Evolutionary conservation across 805 yeast species (phyloP), one percentile per base, ranked within the genome.

Genomic region (Metschnikowia lachancei): DNA sequence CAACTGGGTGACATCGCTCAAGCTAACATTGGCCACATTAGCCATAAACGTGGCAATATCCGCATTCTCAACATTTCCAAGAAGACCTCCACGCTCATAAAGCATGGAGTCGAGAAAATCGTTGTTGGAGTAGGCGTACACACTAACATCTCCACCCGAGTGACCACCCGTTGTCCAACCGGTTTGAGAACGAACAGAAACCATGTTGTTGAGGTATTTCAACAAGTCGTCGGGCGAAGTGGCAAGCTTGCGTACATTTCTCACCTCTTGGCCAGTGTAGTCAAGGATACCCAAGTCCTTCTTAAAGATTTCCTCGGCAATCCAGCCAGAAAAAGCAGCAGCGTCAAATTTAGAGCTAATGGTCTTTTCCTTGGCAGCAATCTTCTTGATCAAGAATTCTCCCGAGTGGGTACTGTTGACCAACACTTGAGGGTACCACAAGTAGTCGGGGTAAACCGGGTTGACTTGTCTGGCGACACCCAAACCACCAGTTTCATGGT

Each of bases 111-210:
- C 66, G 28, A 81, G 72, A 7, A 65, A 56, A 40, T 72, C 69
- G 22, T 75, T 79, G 56, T 84, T 84, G 28, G 90, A 77, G 62
- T 83, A 77, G 0, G 85, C 96, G 62, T 91, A 91, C 39, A 92
- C 86, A 60, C 91, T 91, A 30, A 91, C 96, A 65, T 91, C 98
- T 12, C 90, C 97, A 0, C 96, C 97, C 17, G 95, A 83, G 65
- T 91, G 98, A 24, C 97, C 98, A 60, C 88, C 95, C 0, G 97
- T 91, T 9, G 95, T 76, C 96, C 97, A 91, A 13, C 97, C 97
- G 14, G 89, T 80, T 64, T 86, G 86, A 0, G 97, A 89, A 52
- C 96, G 79, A n/a, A 67, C 59, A 1, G 95, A 85, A 10, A 89
- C 77, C 77, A 91, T 77, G 45, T 82, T 75, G 59, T 87, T 85